phyloP scores from a whole-genome alignment of 2,329 filamentous ascomycete species.

The Ambrosiella xylebori region DNA sequence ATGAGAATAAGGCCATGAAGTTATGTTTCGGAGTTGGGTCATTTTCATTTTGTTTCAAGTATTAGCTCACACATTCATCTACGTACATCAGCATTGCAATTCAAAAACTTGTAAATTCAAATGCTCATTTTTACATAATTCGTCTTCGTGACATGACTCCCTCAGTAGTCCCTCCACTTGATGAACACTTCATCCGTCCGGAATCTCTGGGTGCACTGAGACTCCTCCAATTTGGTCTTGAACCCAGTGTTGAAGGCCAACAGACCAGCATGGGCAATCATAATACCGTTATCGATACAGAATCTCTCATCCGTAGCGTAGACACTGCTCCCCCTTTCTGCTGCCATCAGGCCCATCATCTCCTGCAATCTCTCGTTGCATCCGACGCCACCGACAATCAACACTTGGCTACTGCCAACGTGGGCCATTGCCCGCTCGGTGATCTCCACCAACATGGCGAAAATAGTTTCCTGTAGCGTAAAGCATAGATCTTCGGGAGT shows the following conservation, averaged over 20 bases:
- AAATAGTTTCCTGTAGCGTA: conserved; percentile 86
- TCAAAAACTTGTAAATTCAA: not conserved
- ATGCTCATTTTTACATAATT: not conserved
- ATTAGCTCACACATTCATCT: not conserved
- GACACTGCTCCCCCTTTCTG: conserved; percentile 71
- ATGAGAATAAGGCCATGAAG: conserved; percentile 4
- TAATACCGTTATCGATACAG: conserved; percentile 98
- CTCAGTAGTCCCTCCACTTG: conserved; percentile 43
- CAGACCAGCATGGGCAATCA: conserved; percentile 94
- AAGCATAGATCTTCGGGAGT: conserved; percentile 83
- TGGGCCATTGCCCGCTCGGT: conserved; percentile 98
- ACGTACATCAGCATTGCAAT: conserved; percentile 1
- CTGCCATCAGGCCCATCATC: conserved; percentile 97
- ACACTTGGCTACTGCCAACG: conserved; percentile 73
- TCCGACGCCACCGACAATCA: conserved; percentile 90
- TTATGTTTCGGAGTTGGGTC: conserved; percentile 1
- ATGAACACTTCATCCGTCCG: conserved; percentile 68
- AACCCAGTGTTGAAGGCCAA: conserved; percentile 72
- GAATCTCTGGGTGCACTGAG: conserved; percentile 69
- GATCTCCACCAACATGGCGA: conserved; percentile 94
- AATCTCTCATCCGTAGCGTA: conserved; percentile 94
- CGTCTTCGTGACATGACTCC: not conserved
- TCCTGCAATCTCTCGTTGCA: conserved; percentile 88
- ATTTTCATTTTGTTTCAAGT: not conserved
- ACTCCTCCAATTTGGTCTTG: conserved; percentile 58